Conservation (phyloP, 2,329 filamentous ascomycete species). For the Scopulariopsis brevicaulis region DNA sequence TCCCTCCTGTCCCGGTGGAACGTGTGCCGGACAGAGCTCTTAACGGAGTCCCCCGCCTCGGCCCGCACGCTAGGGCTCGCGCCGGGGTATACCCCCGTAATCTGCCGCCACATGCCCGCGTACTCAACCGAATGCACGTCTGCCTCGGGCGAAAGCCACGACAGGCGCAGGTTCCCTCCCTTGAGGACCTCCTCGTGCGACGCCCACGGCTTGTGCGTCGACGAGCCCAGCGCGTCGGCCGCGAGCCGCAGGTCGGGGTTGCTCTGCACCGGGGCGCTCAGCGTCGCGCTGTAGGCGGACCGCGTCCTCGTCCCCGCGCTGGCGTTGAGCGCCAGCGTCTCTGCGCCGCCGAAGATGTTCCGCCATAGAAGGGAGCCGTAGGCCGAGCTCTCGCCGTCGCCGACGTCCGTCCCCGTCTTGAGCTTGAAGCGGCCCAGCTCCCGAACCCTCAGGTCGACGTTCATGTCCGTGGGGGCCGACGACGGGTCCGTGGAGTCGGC, state of each 20-base stretch:
- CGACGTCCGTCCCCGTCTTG: slow-evolving; percentile 90
- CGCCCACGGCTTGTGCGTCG: slow-evolving; percentile 83
- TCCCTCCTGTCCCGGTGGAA: slow-evolving; percentile 75
- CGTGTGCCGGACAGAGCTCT: slow-evolving; percentile 73
- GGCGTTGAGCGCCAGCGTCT: slow-evolving; percentile 78
- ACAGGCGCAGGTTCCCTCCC: slow-evolving; percentile 65
- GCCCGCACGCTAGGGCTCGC: slow-evolving; percentile 73
- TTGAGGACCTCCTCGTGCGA: slow-evolving; percentile 85
- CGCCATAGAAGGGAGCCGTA: slow-evolving; percentile 80
- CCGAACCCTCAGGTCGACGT: slow-evolving; percentile 70
- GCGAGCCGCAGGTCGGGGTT: slow-evolving; percentile 74
- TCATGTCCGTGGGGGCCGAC: slow-evolving; percentile 65
- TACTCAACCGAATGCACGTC: slow-evolving; percentile 72
- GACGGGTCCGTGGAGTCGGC: slow-evolving; percentile 54
- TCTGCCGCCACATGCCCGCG: slow-evolving; percentile 73
- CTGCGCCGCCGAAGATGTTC: slow-evolving; percentile 90
- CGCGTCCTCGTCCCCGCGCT: slow-evolving; percentile 82
- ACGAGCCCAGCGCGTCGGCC: slow-evolving; percentile 69
- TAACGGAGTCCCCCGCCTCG: slow-evolving; percentile 85
- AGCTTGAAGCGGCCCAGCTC: slow-evolving; percentile 78
- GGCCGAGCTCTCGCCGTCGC: slow-evolving; percentile 86
- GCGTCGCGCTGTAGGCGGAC: slow-evolving; percentile 79
- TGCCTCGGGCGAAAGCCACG: slow-evolving; percentile 55
- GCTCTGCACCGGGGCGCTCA: slow-evolving; percentile 72
- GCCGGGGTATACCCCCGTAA: slow-evolving; percentile 64